Percentiles rank a stretch among this genome's conserved stretches.
Evolutionary conservation across 2,329 filamentous ascomycete genomes (phyloP).

Genomic region (Periconia digitata): DNA sequence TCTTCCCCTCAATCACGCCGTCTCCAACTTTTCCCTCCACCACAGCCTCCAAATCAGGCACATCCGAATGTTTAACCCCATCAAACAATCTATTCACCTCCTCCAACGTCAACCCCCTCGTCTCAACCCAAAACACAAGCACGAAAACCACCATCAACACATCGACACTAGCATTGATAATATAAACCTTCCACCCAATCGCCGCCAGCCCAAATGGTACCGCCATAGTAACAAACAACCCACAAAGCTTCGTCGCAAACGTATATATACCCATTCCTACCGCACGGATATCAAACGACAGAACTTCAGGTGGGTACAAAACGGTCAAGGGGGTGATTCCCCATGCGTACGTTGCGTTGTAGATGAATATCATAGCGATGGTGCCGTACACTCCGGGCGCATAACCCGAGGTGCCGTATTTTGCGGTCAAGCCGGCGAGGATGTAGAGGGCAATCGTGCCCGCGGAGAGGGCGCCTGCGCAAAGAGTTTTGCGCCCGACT

Average conservation of each 20-base stretch:
- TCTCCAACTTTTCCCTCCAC: constrained; percentile 7
- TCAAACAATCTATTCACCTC: constrained; percentile 14
- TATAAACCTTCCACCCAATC: constrained; percentile 19
- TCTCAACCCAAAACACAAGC: constrained; percentile 27
- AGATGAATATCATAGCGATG: constrained; percentile 7
- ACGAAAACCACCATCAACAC: constrained; percentile 45
- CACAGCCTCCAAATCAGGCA: constrained; percentile 17
- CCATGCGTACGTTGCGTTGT: constrained; percentile 5
- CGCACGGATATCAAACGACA: constrained; percentile 1
- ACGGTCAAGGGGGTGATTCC: constrained; percentile 6
- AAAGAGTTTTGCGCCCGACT: constrained; percentile 27
- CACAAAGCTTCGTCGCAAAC: background rate
- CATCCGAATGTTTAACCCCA: constrained; percentile 16
- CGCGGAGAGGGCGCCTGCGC: constrained; percentile 1
- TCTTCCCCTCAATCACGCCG: background rate
- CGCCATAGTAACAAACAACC: background rate
- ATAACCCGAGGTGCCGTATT: constrained; percentile 38
- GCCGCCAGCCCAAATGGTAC: background rate
- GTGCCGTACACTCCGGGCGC: constrained; percentile 41
- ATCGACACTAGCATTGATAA: constrained; percentile 51
- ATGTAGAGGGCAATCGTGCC: constrained; percentile 8
- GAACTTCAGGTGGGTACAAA: constrained; percentile 8
- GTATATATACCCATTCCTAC: constrained; percentile 1
- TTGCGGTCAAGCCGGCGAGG: constrained; percentile 10
- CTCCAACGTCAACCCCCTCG: constrained; percentile 12